Evolutionary conservation across 148 eudicot genomes (phyloP), one percentile per base, ranked within the genome.

Genomic region (Camellia japonica): DNA sequence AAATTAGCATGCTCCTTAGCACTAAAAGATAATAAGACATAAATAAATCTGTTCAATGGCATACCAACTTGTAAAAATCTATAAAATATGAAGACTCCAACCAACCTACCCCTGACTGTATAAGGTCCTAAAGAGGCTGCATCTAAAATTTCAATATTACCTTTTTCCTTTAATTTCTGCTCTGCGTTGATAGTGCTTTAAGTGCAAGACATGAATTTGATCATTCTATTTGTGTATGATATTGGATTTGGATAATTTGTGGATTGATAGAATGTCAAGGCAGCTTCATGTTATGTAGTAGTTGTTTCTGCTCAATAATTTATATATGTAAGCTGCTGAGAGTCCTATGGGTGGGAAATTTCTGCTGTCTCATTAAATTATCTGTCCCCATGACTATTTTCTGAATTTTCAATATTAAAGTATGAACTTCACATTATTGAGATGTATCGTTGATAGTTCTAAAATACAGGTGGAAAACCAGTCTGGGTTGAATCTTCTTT

Each of bases 391-490:
- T 15, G 14, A 1, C 11, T 44, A 19, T 14, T 20, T 54, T 52
- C 12, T 6, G 23, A 7, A 30, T 1, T 54, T 4, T 20, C 18
- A 19, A 63, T 46, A 13, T 19, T 15, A 7, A 49, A 38, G 15
- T 38, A 51, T 77, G 71, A 62, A 52, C 71, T 65, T 66, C 62
- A 38, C 38, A 66, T 52, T 10, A 19, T 18, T 7, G 15, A 47
- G 54, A 30, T 64, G 16, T 47, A 15, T 77, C 15, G 44, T 77
- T 49, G 16, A 43, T 70, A 4, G 41, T 68, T 19, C 13, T 49
- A 41, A 55, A 74, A 66, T 81, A 64, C 91, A 96, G 99, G 97
- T 96, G 82, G 93, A 87, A 81, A 96, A 96, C 85, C 92, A 87
- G 77, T 85, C 88, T 68, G 92, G 89, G 55, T 77, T 94, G 70